Base-by-base conservation (phyloP, 441 rosid species). In the Gossypium gossypioides region DNA sequence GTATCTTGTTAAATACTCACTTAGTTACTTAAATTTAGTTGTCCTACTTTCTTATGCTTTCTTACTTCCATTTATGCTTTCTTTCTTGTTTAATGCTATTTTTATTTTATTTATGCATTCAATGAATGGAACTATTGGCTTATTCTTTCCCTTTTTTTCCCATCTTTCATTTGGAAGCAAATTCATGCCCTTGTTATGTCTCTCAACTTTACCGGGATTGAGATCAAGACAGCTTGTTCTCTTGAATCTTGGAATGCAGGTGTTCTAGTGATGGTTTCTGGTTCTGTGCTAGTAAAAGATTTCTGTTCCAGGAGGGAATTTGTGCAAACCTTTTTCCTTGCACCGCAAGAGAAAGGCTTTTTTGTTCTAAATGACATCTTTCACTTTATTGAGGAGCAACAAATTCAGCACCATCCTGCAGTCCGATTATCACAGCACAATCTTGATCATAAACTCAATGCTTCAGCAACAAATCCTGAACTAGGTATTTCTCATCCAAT, bases 321-420 rank as follows among this genome's bases (percentile, higher is more conserved):
- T 84, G 84, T 88, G 61, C 91, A 94, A 82, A 90, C 97, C 0
- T 91, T 94, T 83, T 94, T 92, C 74, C 96, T 94, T 76, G 97
- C 97, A 42, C 97, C 97, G 52, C 97, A 92, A 67, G 93, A 88
- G 83, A 88, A 80, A 18, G 97, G 97, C 15, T 91, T 77, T 81
- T 92, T 92, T 85, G 90, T 94, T 75, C 87, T 94, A 72, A 94
- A 87, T 84, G 97, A 94, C 78, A 86, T 94, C 54, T 86, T 92
- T 75, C 89, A 89, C 55, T 85, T 84, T 81, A 75, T 85, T 66
- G 93, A 88, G 9, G 97, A 89, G 72, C 88, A 84, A 50, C 83
- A 76, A 44, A 27, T 83, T 73, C 82, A 85, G 67, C 86, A 81
- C 52, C 87, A 83, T 79, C 85, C 88, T 24, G 77, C 87, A 29